Percentiles rank a stretch among this genome's conserved stretches.
phyloP scores from a whole-genome alignment of 2,329 filamentous ascomycete genomes.

The Macrophomina phaseolina region DNA sequence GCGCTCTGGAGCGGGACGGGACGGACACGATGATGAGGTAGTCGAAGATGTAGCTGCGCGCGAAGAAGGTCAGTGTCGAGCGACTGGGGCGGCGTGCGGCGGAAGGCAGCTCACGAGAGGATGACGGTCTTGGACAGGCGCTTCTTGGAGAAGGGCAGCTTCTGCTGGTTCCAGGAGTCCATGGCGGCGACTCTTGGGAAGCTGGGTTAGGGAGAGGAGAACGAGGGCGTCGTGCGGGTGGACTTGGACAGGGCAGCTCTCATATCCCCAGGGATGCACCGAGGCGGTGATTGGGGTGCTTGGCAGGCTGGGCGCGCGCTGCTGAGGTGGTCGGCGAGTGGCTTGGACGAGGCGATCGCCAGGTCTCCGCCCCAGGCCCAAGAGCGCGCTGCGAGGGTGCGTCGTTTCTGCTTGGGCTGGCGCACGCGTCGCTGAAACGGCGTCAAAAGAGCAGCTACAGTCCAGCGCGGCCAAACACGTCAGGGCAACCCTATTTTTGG shows the following conservation, averaged over 20 bases:
- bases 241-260: constrained; percentile 9
- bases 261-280: constrained; percentile 26
- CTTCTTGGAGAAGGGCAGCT: constrained; percentile 61
- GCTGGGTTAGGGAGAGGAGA: neutral
- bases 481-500: constrained; percentile 9
- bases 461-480: neutral
- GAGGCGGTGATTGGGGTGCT: constrained; percentile 25
- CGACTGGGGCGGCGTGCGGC: neutral
- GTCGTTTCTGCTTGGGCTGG: constrained; percentile 16
- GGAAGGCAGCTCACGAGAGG: constrained; percentile 53
- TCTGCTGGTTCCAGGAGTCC: constrained; percentile 38
- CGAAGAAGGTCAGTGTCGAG: constrained; percentile 32
- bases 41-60: constrained; percentile 60
- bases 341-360: constrained; percentile 13
- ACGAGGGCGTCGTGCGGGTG: neutral
- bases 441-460: neutral
- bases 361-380: neutral
- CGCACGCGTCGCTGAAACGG: constrained; percentile 18
- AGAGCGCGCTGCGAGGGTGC: constrained; percentile 3
- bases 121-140: constrained; percentile 56
- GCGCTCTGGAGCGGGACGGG: neutral
- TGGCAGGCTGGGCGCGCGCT: constrained; percentile 23
- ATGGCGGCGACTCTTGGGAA: constrained; percentile 24
- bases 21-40: constrained; percentile 65
- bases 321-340: constrained; percentile 24